Evolutionary conservation across 176 grass and related monocot species (phyloP).

Genomic region (Elaeis guineensis): DNA sequence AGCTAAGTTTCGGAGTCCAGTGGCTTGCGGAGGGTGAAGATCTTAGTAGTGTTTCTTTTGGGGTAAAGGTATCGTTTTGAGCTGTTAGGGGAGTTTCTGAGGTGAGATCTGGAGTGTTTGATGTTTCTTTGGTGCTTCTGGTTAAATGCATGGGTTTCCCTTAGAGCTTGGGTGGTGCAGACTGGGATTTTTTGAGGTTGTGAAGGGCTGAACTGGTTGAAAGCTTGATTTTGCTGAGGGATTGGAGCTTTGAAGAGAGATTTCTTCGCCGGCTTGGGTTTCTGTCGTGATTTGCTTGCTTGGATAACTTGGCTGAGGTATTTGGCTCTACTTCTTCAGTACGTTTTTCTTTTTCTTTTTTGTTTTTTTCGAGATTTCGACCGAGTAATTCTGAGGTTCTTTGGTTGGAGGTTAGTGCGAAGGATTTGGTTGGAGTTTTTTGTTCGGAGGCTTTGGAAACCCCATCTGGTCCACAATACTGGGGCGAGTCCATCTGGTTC

Average conservation of each 20-base stretch:
- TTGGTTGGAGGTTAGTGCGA: too few species aligned
- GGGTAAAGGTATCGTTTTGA: not conserved
- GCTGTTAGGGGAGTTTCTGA: slow-evolving; percentile 9
- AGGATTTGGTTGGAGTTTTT: too few species aligned
- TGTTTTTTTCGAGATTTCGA: too few species aligned
- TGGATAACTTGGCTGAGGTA: too few species aligned
- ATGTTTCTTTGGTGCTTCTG: not conserved
- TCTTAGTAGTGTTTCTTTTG: not conserved
- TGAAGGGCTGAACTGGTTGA: not conserved
- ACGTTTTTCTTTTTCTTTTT: too few species aligned
- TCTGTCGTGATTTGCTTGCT: too few species aligned
- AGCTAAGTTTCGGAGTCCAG: not conserved
- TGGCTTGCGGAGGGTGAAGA: not conserved
- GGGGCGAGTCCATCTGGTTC: too few species aligned
- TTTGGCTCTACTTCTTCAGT: too few species aligned
- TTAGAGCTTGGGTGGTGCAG: not conserved
- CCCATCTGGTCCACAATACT: too few species aligned
- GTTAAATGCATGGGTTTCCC: not conserved
- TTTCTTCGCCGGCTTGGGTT: not conserved
- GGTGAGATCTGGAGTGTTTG: slow-evolving; percentile 5
- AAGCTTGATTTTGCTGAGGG: not conserved
- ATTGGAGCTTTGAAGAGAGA: slow-evolving; percentile 14
- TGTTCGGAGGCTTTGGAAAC: too few species aligned
- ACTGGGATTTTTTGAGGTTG: slow-evolving; percentile 2
- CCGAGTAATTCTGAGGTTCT: too few species aligned